These are phyloP conservation scores for Gryganskiella cystojenkinii DNA, from an alignment of 192 early-diverging fungal species.

Conservation along the genomic window DNA sequence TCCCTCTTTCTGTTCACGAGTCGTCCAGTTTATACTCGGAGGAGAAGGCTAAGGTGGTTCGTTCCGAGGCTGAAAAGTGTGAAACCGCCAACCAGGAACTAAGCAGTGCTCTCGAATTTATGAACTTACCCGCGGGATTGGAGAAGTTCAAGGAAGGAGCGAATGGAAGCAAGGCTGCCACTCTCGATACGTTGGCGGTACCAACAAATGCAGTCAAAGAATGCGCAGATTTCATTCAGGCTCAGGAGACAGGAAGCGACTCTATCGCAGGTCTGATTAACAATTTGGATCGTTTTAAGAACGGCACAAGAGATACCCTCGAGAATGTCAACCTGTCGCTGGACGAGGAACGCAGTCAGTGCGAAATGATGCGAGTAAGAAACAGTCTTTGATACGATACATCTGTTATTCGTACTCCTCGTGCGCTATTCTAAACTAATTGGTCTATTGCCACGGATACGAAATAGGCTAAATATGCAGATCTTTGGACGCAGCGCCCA, in stretches of 20 bases:
- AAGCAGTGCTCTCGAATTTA: constrained; percentile 82
- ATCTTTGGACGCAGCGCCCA: constrained; percentile 87
- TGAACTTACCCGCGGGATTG: constrained; percentile 85
- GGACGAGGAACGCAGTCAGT: constrained; percentile 91
- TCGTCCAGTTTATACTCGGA: constrained; percentile 94
- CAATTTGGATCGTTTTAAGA: constrained; percentile 73
- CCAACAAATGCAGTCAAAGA: constrained; percentile 70
- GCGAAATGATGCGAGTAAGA: constrained; percentile 76
- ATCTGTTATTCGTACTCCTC: no score
- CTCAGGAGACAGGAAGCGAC: constrained; percentile 61
- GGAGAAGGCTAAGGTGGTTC: constrained; percentile 93
- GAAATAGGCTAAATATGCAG: constrained; percentile 72
- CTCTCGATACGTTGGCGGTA: constrained; percentile 64
- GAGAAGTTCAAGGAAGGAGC: constrained; percentile 77
- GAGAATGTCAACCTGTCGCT: constrained; percentile 72
- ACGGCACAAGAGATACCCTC: constrained; percentile 70
- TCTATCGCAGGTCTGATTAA: constrained; percentile 68
- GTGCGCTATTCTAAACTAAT: not conserved
- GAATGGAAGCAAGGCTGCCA: constrained; percentile 45
- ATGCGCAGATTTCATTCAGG: constrained; percentile 68
- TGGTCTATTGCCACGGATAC: not conserved
- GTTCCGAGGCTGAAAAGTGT: constrained; percentile 80
- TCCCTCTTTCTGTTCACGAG: constrained; percentile 96
- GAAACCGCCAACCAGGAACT: constrained; percentile 88
- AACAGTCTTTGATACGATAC: not conserved